Evolutionary conservation across 1,139 yeast species (phyloP), one percentile per base, ranked within the genome.

Genomic region (Hanseniaspora gamundiae): DNA sequence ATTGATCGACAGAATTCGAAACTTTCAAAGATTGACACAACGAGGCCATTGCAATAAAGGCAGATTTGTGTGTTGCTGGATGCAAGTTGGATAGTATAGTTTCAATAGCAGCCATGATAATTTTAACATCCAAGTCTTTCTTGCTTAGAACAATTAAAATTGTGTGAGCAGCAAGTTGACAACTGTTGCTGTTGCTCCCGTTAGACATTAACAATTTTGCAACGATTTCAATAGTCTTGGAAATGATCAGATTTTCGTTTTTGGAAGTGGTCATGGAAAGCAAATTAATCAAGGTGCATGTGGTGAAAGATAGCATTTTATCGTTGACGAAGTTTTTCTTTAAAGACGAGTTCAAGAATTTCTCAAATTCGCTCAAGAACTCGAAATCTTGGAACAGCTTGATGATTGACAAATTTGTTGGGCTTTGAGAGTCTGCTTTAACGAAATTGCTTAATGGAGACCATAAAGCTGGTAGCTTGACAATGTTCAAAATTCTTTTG

Each of bases 91-190:
- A 56, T 38, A 78, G 65, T 22, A 91, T 75, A 1, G 93, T 76
- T 47, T 75, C 78, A 21, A 85, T 74, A 8, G 93, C 76, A 2
- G 94, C 86, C 38, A 71, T 64, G 24, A 80, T 68, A 26, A 88
- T 73, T 8, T 74, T 78, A 43, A 69, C 65, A 8, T 80, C 71
- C 45, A 91, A 69, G 8, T 86, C 81, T 27, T 33, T 35, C 35
- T 44, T 44, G 35, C 46, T 44, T 39, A 80, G 71, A 2, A 91
- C 95, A 0, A 93, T 75, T 30, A 88, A 60, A 13, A 87, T 68
- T 45, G 94, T 83, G 59, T 83, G 91, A 2, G 91, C 86, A 27
- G 95, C 80, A 50, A 85, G 72, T 58, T 81, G 93, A 42, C 81
- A 72, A 55, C 86, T 94, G 33, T 73, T 67, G 28, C 72, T 70